phyloP scores from a whole-genome alignment of 2,329 filamentous ascomycete genomes.

The Neofusicoccum sp. region DNA sequence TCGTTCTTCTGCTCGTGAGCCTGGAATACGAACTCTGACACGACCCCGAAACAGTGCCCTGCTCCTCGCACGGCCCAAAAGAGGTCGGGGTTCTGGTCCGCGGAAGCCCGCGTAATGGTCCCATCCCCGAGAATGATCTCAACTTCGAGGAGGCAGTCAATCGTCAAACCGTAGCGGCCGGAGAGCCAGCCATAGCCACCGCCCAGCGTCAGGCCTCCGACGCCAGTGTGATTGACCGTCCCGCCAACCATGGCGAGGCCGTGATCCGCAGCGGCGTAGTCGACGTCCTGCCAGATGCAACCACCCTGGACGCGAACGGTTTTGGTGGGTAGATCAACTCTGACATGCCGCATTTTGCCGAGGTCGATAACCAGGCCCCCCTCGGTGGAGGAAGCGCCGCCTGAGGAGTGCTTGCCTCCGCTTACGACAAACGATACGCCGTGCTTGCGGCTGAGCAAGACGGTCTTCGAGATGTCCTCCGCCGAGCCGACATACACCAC shows the following conservation, averaged over 20 bases:
- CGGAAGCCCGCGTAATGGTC: slow-evolving; percentile 38
- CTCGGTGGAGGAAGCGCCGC: slow-evolving; percentile 49
- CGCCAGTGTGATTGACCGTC: slow-evolving; percentile 62
- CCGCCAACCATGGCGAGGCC: slow-evolving; percentile 60
- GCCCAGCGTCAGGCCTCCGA: slow-evolving; percentile 51
- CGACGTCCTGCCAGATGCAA: slow-evolving; percentile 55
- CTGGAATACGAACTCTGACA: too few relatives aligned
- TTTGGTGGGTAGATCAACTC: slow-evolving; percentile 29
- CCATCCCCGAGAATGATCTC: slow-evolving; percentile 44
- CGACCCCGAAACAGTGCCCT: slow-evolving; percentile 47
- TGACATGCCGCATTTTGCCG: too few relatives aligned
- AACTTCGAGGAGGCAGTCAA: slow-evolving; percentile 25
- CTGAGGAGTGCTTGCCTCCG: slow-evolving; percentile 58
- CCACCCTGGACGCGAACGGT: slow-evolving; percentile 53
- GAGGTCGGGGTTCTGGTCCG: slow-evolving; percentile 47
- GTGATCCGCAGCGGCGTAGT: slow-evolving; percentile 50
- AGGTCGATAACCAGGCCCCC: slow-evolving; percentile 59
- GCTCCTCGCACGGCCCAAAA: slow-evolving; percentile 51
- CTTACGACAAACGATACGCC: slow-evolving; percentile 53
- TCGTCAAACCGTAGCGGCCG: slow-evolving; percentile 38
- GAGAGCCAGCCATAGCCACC: too few relatives aligned
- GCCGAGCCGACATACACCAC: background rate
- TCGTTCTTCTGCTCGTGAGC: background rate
- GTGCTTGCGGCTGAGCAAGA: slow-evolving; percentile 25
- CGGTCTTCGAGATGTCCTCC: background rate